Conservation (phyloP, 768 basidiomycete species). For the Hygrophorus pudorinus region DNA sequence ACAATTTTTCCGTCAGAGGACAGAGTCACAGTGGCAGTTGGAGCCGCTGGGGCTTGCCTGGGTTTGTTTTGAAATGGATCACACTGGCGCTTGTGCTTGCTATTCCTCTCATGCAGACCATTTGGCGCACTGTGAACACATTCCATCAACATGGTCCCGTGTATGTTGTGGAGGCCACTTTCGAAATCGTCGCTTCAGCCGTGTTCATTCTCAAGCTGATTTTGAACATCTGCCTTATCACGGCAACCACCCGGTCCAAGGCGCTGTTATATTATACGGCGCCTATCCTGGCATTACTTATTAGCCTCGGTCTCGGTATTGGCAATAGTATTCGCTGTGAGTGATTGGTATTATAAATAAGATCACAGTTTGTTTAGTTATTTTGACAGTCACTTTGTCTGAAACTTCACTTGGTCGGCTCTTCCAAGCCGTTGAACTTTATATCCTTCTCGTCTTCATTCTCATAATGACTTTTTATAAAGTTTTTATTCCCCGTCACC, state of each 20-base stretch:
- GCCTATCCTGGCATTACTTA: slow-evolving; percentile 39
- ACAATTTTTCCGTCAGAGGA: slow-evolving; percentile 9
- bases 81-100: slow-evolving; percentile 35
- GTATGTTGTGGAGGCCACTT: slow-evolving; percentile 46
- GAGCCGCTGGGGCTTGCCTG: slow-evolving; percentile 52
- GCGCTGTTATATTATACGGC: slow-evolving; percentile 37
- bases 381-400: slow-evolving; percentile 47
- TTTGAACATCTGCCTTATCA: slow-evolving; percentile 43
- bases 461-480: slow-evolving; percentile 36
- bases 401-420: slow-evolving; percentile 65
- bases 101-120: slow-evolving; percentile 47
- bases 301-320: slow-evolving; percentile 43
- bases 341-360: slow-evolving; percentile 17
- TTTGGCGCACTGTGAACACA: slow-evolving; percentile 44
- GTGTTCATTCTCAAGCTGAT: slow-evolving; percentile 55
- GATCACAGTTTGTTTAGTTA: slow-evolving; percentile 1
- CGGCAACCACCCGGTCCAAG: slow-evolving; percentile 27
- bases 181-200: slow-evolving; percentile 49
- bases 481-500: slow-evolving; percentile 1
- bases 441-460: slow-evolving; percentile 48
- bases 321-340: slow-evolving; percentile 50
- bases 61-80: slow-evolving; percentile 40
- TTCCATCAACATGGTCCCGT: slow-evolving; percentile 31
- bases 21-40: slow-evolving; percentile 49
- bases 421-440: slow-evolving; percentile 52